A percentile compares a stretch with the other conserved stretches of the same genome.
phyloP scores from a whole-genome alignment of 345 rosid species.

The Eucalyptus curtisii region DNA sequence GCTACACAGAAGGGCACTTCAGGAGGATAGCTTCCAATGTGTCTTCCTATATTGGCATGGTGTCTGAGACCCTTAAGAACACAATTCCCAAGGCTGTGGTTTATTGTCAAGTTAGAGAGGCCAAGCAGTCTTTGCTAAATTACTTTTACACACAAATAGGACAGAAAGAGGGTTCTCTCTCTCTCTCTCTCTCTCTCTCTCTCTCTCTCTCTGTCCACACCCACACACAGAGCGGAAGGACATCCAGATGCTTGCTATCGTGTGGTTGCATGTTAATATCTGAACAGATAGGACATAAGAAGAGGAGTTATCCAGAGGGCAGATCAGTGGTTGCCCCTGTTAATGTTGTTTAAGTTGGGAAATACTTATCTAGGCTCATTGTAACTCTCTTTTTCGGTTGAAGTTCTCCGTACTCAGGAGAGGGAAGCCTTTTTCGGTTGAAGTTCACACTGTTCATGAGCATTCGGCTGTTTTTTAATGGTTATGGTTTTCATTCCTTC shows the following conservation, averaged over 20 bases:
- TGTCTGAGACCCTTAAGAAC: conserved; percentile 54
- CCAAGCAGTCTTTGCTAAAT: conserved; percentile 54
- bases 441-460: neutral
- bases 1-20: conserved; percentile 58
- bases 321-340: neutral
- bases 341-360: neutral
- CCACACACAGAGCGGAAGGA: neutral
- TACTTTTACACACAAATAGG: conserved; percentile 66
- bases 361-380: neutral
- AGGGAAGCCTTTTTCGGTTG: neutral
- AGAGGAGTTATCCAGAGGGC: neutral
- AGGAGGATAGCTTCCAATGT: conserved; percentile 72
- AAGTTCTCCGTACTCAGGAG: neutral
- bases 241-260: neutral
- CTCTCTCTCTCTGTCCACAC: neutral
- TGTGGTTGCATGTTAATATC: neutral
- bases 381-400: neutral
- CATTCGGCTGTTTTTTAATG: neutral
- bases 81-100: conserved; percentile 72
- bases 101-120: conserved; percentile 76
- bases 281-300: neutral
- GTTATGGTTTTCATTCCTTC: neutral
- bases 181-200: neutral
- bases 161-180: conserved; percentile 48
- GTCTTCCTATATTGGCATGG: conserved; percentile 66